Evolutionary conservation across 495 filamentous ascomycete species (phyloP).

Genomic region (Jackrogersella multiformis): DNA sequence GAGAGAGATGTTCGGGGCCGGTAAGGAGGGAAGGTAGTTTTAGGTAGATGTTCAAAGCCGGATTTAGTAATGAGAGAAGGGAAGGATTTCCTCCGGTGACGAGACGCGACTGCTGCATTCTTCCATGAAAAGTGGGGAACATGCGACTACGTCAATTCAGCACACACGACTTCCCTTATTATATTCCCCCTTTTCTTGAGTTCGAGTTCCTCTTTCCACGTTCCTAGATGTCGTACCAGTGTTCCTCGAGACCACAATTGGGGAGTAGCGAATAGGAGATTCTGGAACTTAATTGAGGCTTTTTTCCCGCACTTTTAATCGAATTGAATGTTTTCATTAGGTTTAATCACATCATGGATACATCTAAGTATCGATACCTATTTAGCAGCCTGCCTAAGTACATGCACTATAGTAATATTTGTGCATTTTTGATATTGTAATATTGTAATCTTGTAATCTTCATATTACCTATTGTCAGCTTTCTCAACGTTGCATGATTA

Average conservation of each 20-base stretch:
- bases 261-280: background rate
- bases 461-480: too few species aligned
- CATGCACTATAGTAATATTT: background rate
- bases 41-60: background rate
- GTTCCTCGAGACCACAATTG: background rate
- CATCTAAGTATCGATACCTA: too few species aligned
- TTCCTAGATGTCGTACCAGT: slow-evolving; percentile 1
- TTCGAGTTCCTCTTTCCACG: background rate
- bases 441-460: background rate
- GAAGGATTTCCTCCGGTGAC: slow-evolving; percentile 5
- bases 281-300: background rate
- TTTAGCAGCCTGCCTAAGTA: too few species aligned
- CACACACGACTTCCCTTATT: slow-evolving; percentile 10
- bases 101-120: slow-evolving; percentile 15
- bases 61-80: slow-evolving; percentile 6
- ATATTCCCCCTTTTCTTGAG: background rate
- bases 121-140: slow-evolving; percentile 7
- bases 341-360: too few species aligned
- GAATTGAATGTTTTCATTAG: slow-evolving; percentile 28
- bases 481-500: background rate
- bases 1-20: slow-evolving; percentile 17
- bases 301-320: background rate
- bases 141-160: background rate
- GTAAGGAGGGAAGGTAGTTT: background rate
- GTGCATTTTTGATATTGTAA: background rate